Conservation (phyloP, 768 basidiomycete genomes). For the Suillus discolor region DNA sequence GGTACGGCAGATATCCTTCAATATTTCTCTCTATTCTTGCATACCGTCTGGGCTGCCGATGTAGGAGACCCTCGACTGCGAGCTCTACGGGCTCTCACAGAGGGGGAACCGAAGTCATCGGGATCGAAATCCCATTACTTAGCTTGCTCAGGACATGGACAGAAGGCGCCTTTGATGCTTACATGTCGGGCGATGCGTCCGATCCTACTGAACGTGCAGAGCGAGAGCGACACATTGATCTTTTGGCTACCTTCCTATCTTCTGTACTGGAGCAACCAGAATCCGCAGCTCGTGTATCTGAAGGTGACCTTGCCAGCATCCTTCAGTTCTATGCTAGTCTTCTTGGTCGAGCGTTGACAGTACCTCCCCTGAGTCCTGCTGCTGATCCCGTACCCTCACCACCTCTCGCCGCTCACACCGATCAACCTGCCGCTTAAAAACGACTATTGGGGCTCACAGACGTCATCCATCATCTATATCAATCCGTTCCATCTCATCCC, state of each 20-base stretch:
- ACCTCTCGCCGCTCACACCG: slow-evolving; percentile 35
- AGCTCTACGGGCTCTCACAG: slow-evolving; percentile 65
- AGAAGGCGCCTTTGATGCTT: slow-evolving; percentile 60
- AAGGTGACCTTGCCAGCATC: slow-evolving; percentile 56
- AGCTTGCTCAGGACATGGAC: slow-evolving; percentile 67
- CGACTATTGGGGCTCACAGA: slow-evolving; percentile 46
- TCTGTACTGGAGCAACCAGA: slow-evolving; percentile 51
- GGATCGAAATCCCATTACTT: slow-evolving; percentile 62
- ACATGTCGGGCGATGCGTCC: slow-evolving; percentile 34
- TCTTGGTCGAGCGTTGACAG: slow-evolving; percentile 53
- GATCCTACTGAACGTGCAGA: slow-evolving; percentile 51
- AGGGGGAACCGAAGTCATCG: slow-evolving; percentile 60
- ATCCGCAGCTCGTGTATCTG: slow-evolving; percentile 61
- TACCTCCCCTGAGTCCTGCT: slow-evolving; percentile 26
- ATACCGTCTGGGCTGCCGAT: slow-evolving; percentile 60
- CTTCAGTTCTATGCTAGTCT: slow-evolving; percentile 62
- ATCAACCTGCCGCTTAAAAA: slow-evolving; percentile 25
- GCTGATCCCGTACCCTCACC: slow-evolving; percentile 19
- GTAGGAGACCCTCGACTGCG: slow-evolving; percentile 73
- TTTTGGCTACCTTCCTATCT: slow-evolving; percentile 60
- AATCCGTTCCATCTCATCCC: slow-evolving; percentile 41
- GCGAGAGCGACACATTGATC: slow-evolving; percentile 64
- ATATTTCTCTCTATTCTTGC: slow-evolving; percentile 65
- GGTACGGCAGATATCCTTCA: slow-evolving; percentile 61
- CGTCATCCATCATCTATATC: slow-evolving; percentile 67